A percentile compares a stretch with the other conserved stretches of the same genome.
Evolutionary conservation across 225 moss, liverwort and hornwort species (phyloP).

Genomic region (Bryum argenteum): DNA sequence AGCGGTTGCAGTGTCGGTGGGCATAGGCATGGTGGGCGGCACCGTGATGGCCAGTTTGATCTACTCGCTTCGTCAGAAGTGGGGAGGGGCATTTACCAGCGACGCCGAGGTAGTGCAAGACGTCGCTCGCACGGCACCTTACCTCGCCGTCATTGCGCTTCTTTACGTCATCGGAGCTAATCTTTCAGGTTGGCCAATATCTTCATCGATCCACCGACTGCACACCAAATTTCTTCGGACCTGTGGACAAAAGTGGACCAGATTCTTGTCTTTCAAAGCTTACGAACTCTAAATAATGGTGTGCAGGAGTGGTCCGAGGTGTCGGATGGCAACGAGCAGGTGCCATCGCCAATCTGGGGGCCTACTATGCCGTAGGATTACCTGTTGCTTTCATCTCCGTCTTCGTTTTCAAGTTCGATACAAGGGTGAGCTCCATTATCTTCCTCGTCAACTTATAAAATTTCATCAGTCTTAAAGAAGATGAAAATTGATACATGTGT

Average conservation of each 20-base stretch:
- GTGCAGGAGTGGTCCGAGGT: slow-evolving; percentile 55
- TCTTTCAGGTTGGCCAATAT: slow-evolving; percentile 52
- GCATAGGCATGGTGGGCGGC: slow-evolving; percentile 34
- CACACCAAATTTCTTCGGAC: too few relatives aligned
- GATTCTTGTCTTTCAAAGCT: not conserved
- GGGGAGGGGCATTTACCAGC: slow-evolving; percentile 58
- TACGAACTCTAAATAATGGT: not conserved
- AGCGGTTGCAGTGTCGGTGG: slow-evolving; percentile 40
- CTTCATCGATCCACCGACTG: not conserved
- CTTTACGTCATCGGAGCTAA: slow-evolving; percentile 40
- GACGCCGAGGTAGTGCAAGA: slow-evolving; percentile 60
- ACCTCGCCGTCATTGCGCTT: slow-evolving; percentile 47
- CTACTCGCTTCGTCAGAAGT: slow-evolving; percentile 42
- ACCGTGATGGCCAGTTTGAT: slow-evolving; percentile 36
- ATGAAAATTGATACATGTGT: not conserved
- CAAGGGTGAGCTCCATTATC: slow-evolving; percentile 21
- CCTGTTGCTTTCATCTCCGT: slow-evolving; percentile 34
- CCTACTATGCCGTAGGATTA: slow-evolving; percentile 46
- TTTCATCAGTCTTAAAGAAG: not conserved
- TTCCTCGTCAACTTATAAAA: too few relatives aligned
- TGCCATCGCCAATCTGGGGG: slow-evolving; percentile 50
- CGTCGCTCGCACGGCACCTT: slow-evolving; percentile 49
- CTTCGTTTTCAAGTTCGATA: slow-evolving; percentile 38
- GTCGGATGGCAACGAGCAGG: slow-evolving; percentile 55
- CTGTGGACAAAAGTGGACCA: too few relatives aligned